Percentiles rank a stretch among this genome's conserved stretches.
Conservation (phyloP, 208 protist species). For the Crithidia fasciculata region DNA sequence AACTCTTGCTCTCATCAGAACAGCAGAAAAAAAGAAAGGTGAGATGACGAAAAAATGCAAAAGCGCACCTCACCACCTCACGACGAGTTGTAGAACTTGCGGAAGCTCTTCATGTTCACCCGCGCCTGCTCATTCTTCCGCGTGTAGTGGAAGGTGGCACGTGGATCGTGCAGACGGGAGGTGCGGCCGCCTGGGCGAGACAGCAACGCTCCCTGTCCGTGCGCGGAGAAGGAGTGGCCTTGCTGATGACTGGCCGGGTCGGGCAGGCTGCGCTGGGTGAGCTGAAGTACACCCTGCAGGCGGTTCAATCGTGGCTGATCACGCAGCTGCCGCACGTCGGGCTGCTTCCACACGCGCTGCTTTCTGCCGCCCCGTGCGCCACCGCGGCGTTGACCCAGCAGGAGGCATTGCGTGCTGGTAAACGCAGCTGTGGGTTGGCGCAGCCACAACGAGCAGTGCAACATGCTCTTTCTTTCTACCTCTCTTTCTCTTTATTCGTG, state of each 20-base stretch:
- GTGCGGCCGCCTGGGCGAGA: constrained; percentile 59
- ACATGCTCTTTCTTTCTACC: constrained; percentile 9
- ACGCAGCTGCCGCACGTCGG: constrained; percentile 21
- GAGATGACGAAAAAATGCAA: background rate
- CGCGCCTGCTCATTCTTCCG: constrained; percentile 9
- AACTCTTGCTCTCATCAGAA: background rate
- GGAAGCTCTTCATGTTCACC: constrained; percentile 46
- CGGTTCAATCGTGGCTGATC: constrained; percentile 35
- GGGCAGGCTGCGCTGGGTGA: constrained; percentile 39
- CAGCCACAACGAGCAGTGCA: constrained; percentile 29
- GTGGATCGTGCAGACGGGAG: constrained; percentile 38
- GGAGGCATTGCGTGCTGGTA: background rate
- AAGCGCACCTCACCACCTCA: constrained; percentile 4
- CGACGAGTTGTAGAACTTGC: constrained; percentile 50
- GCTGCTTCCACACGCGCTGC: constrained; percentile 26
- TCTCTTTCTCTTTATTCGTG: no score
- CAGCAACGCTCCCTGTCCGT: constrained; percentile 51
- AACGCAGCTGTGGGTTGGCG: constrained; percentile 10
- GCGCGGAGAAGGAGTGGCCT: constrained; percentile 37
- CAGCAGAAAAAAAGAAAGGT: background rate
- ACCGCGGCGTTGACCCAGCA: background rate
- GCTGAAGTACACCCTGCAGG: constrained; percentile 39
- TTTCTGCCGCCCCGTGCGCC: background rate
- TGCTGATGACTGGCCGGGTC: constrained; percentile 38
- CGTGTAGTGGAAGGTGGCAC: constrained; percentile 52